Conservation (phyloP, 257 asterid species). For the Scutellaria minor region DNA sequence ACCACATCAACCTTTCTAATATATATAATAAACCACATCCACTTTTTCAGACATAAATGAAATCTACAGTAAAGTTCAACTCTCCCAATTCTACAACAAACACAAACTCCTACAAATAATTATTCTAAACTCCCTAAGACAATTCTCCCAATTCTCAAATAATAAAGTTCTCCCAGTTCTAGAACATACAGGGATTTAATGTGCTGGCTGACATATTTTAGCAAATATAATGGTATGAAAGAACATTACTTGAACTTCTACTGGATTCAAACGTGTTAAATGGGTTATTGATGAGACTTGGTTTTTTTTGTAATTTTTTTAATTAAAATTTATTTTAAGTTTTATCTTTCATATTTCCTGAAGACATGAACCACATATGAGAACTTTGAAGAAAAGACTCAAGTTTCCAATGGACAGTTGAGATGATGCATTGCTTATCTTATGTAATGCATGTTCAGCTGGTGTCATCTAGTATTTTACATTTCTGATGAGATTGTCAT, state of each 20-base stretch:
- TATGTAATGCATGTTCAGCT: slow-evolving; percentile 5
- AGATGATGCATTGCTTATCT: slow-evolving; percentile 29
- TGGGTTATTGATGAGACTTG: slow-evolving; percentile 25
- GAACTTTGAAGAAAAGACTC: slow-evolving; percentile 20
- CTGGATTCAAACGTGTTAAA: slow-evolving; percentile 17
- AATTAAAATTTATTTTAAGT: neutral
- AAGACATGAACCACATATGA: slow-evolving; percentile 3
- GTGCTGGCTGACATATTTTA: slow-evolving; percentile 10
- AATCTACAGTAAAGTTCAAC: too few relatives aligned
- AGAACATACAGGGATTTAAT: neutral
- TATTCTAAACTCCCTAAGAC: too few relatives aligned
- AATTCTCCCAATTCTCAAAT: too few relatives aligned
- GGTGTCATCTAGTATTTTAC: slow-evolving; percentile 28
- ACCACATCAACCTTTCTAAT: too few relatives aligned
- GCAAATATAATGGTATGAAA: slow-evolving; percentile 6
- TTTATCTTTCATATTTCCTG: slow-evolving; percentile 20
- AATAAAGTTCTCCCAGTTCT: too few relatives aligned
- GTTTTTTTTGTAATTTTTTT: neutral
- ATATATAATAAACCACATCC: too few relatives aligned
- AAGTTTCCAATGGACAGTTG: slow-evolving; percentile 21
- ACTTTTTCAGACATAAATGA: too few relatives aligned
- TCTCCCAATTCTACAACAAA: too few relatives aligned
- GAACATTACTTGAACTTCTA: slow-evolving; percentile 20
- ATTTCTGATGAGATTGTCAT: slow-evolving; percentile 36
- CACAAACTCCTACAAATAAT: too few relatives aligned